These are phyloP conservation scores for Daucus carota DNA, from an alignment of 129 eudicot genomes.

Conservation along the genomic window DNA sequence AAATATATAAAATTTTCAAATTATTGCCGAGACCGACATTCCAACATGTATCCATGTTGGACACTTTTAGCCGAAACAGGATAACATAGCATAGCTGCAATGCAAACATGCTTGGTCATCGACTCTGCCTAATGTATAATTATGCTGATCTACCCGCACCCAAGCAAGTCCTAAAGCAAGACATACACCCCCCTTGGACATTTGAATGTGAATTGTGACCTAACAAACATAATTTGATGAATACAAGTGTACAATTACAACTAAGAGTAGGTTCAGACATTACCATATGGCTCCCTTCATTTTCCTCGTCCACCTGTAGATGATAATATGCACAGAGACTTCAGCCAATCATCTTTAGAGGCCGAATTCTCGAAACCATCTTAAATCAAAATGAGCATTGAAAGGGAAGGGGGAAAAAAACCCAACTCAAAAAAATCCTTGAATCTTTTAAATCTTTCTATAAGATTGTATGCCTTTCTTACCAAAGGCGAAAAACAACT, in stretches of 20 bases:
- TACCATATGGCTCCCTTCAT: neutral
- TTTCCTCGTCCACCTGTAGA: neutral
- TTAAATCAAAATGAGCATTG: neutral
- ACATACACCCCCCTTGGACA: neutral
- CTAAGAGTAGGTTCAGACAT: neutral
- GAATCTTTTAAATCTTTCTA: neutral
- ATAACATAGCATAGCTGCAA: too few species aligned
- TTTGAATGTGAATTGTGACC: neutral
- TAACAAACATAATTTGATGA: neutral
- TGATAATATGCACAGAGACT: neutral
- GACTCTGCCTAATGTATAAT: too few species aligned
- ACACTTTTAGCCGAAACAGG: too few species aligned
- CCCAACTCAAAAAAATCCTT: neutral
- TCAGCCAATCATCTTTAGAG: neutral
- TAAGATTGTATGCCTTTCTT: neutral
- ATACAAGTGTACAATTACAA: too few species aligned
- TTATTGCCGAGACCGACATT: too few species aligned
- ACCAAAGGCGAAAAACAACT: conserved; percentile 1
- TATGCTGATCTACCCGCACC: neutral
- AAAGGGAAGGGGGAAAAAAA: neutral
- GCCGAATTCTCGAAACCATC: neutral
- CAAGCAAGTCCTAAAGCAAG: neutral
- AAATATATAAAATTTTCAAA: too few species aligned
- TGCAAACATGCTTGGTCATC: neutral
- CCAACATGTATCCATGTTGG: too few species aligned